Evolutionary conservation across 2,329 filamentous ascomycete genomes (phyloP).

Genomic region (Diaporthe australafricana): DNA sequence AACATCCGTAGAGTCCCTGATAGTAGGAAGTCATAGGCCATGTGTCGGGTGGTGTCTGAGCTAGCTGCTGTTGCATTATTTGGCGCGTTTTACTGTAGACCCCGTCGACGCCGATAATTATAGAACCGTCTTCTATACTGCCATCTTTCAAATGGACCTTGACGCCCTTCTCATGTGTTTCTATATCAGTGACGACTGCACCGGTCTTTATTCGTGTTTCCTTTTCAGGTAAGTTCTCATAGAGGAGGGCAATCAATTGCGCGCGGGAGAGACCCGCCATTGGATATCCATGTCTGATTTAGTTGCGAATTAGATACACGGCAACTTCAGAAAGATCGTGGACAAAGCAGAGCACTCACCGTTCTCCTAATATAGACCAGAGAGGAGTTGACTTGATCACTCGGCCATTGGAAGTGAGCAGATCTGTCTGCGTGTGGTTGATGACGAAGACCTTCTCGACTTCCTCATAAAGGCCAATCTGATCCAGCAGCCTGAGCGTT

Average conservation of each 20-base stretch:
- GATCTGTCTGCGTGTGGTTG: background rate
- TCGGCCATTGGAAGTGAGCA: background rate
- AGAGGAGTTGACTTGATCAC: background rate
- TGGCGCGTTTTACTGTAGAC: slow-evolving; percentile 19
- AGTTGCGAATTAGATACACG: background rate
- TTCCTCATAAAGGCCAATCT: background rate
- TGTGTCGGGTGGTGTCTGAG: background rate
- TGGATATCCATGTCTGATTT: background rate
- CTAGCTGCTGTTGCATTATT: slow-evolving; percentile 12
- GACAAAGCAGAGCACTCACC: background rate
- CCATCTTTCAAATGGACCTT: slow-evolving; percentile 1
- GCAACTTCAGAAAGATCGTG: background rate
- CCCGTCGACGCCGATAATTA: slow-evolving; percentile 8
- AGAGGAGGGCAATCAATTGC: slow-evolving; percentile 11
- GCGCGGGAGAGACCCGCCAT: background rate
- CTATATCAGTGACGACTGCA: background rate
- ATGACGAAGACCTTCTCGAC: background rate
- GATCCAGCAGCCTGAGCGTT: slow-evolving; percentile 2
- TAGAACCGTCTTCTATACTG: slow-evolving; percentile 1
- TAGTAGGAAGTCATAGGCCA: background rate
- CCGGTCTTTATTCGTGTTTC: background rate
- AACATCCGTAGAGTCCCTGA: background rate
- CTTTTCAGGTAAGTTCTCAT: background rate
- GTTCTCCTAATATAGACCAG: background rate
- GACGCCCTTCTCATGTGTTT: background rate